Evolutionary conservation across 1,284 basidiomycete species (phyloP), one percentile per base, ranked within the genome.

Genomic region (Ustilago vetiveriae): DNA sequence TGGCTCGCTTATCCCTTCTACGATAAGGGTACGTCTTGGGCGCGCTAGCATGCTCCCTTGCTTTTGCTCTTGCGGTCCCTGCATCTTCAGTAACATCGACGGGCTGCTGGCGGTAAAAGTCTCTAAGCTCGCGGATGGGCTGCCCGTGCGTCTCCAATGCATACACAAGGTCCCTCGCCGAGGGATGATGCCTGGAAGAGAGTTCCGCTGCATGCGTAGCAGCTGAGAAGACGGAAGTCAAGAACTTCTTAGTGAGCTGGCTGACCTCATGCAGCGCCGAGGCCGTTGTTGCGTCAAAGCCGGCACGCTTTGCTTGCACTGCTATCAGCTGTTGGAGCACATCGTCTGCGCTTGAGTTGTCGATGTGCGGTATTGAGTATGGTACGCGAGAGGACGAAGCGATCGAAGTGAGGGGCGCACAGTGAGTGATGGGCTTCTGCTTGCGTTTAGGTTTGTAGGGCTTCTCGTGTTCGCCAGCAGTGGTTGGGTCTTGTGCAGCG

Each of bases 101-200:
- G 7, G 46, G 7, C 24, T 70, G 60, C 43, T 65, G 39, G 9
- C 42, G 58, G 19, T 52, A 42, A 47, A 65, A 65, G 39, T 57
- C 41, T 7, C 56, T 48, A 39, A 76, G 53, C 46, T 74, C 66
- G 13, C 41, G 38, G 11, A 71, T 47, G 3, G 65, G 44, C 19
- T 72, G 54, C 5, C 66, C 74, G 29, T 72, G 60, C 3, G 62
- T 68, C 37, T 69, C 74, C 19, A 74, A 56, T 13, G 74, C 63
- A 37, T 74, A 57, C 0, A 74, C 7, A 13, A 76, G 35, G 38
- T 76, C 74, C 30, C 67, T 43, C 4, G 69, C 53, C 0, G 68
- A 74, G 0, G 72, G 65, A 1, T 48, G 37, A 21, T 54, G 41
- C 16, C 74, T 44, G 36, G 53, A 55, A 0, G 60, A 53, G 8